Percentiles rank a stretch among this genome's conserved stretches.
phyloP scores from a whole-genome alignment of 805 yeast genomes.

The Naumovozyma baii region DNA sequence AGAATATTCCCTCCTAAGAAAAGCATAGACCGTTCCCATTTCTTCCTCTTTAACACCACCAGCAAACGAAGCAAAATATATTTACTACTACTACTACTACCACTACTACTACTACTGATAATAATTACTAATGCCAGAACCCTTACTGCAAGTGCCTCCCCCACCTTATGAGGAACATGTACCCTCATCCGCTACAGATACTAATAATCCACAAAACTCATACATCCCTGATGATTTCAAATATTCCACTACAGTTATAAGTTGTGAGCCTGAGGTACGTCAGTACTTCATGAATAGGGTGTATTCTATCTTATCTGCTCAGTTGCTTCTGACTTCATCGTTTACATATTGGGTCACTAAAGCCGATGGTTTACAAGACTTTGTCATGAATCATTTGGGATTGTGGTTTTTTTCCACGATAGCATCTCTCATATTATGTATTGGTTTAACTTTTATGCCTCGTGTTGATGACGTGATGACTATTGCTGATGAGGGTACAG shows the following conservation, averaged over 20 bases:
- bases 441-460: constrained; percentile 55
- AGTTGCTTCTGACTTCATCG: constrained; percentile 51
- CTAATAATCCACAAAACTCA: background rate
- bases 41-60: background rate
- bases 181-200: background rate
- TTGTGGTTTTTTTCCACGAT: constrained; percentile 44
- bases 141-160: constrained; percentile 1
- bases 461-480: constrained; percentile 45
- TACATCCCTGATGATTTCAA: constrained; percentile 65
- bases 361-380: constrained; percentile 23
- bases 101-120: no score
- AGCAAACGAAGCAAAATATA: no score
- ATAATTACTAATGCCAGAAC: background rate
- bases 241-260: constrained; percentile 64
- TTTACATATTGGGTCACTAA: constrained; percentile 16
- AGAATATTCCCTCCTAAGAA: no score
- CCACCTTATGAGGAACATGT: constrained; percentile 4
- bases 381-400: constrained; percentile 54
- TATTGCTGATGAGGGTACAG: constrained; percentile 3
- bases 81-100: no score
- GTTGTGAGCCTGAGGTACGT: constrained; percentile 67
- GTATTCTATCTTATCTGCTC: constrained; percentile 58
- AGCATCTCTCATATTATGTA: constrained; percentile 54
- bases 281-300: constrained; percentile 72
- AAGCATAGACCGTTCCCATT: no score